Evolutionary conservation across 2,329 filamentous ascomycete genomes (phyloP).

Genomic region (Alternaria gaisen): DNA sequence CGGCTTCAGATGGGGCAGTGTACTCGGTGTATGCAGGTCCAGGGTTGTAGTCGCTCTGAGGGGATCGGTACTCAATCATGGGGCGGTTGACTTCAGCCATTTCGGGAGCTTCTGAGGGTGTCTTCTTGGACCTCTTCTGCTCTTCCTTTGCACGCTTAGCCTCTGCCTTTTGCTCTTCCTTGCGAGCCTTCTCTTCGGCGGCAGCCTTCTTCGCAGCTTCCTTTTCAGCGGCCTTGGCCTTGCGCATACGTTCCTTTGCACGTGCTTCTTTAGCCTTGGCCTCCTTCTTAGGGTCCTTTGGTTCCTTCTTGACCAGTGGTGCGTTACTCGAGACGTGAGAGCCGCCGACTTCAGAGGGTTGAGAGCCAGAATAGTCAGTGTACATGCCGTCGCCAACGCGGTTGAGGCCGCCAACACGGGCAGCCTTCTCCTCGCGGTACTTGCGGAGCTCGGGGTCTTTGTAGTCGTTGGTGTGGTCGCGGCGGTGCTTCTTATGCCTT

Average conservation of each 20-base stretch:
- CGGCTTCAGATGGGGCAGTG: conserved; percentile 39
- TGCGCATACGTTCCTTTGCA: conserved; percentile 60
- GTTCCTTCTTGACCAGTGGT: conserved; percentile 55
- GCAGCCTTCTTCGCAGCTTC: conserved; percentile 44
- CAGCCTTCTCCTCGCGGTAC: conserved; percentile 87
- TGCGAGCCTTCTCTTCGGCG: conserved; percentile 55
- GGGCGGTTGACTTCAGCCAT: conserved; percentile 39
- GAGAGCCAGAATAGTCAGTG: conserved; percentile 79
- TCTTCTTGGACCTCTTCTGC: conserved; percentile 56
- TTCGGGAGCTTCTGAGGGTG: conserved; percentile 41
- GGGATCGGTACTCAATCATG: conserved; percentile 32
- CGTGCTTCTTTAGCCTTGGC: conserved; percentile 49
- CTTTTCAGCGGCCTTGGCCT: conserved; percentile 56
- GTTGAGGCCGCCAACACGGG: conserved; percentile 89
- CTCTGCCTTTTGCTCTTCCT: conserved; percentile 51
- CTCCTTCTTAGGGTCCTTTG: conserved; percentile 51
- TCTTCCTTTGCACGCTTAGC: conserved; percentile 51
- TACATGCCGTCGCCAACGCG: conserved; percentile 78
- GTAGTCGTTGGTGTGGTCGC: conserved; percentile 63
- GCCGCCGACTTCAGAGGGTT: conserved; percentile 65
- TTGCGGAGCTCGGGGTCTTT: conserved; percentile 71
- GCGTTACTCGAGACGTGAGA: conserved; percentile 52
- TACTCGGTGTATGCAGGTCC: conserved; percentile 37
- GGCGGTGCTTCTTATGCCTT: conserved; percentile 57
- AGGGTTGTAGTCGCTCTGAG: conserved; percentile 27